Conservation (phyloP, 345 rosid genomes). For the Microthlaspi erraticum region DNA sequence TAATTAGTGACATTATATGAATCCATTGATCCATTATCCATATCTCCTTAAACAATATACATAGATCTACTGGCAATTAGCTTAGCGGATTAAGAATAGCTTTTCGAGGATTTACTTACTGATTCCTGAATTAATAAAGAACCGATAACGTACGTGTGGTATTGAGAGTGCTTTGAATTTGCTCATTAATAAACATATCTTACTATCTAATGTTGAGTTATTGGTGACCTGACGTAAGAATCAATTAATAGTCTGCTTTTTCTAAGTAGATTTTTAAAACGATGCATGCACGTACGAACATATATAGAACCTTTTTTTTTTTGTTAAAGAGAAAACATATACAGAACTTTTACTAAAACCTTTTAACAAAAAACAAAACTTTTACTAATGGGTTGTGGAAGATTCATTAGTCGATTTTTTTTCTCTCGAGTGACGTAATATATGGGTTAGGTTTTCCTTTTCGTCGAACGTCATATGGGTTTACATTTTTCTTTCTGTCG, state of each 20-base stretch:
- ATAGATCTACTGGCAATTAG: neutral
- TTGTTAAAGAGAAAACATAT: too few relatives aligned
- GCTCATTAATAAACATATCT: neutral
- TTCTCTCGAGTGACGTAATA: conserved; percentile 7
- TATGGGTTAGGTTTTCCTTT: conserved; percentile 14
- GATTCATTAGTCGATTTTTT: conserved; percentile 11
- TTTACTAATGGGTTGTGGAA: conserved; percentile 8
- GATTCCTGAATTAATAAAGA: neutral
- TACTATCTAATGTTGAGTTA: too few relatives aligned
- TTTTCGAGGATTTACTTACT: neutral
- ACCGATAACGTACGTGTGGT: neutral
- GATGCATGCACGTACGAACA: conserved; percentile 42
- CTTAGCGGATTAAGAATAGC: neutral
- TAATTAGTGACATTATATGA: neutral
- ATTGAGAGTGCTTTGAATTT: neutral
- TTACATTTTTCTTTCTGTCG: conserved; percentile 7
- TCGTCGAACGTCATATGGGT: conserved; percentile 4
- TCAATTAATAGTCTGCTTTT: conserved; percentile 6
- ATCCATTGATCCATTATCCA: conserved; percentile 16
- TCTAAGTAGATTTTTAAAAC: neutral
- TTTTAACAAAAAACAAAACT: too few relatives aligned
- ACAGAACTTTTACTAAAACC: too few relatives aligned
- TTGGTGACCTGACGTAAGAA: conserved; percentile 30
- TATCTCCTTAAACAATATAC: neutral
- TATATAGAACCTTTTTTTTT: too few relatives aligned